Evolutionary conservation across 2,329 filamentous ascomycete species (phyloP).

Genomic region (Verticillium nonalfalfae): DNA sequence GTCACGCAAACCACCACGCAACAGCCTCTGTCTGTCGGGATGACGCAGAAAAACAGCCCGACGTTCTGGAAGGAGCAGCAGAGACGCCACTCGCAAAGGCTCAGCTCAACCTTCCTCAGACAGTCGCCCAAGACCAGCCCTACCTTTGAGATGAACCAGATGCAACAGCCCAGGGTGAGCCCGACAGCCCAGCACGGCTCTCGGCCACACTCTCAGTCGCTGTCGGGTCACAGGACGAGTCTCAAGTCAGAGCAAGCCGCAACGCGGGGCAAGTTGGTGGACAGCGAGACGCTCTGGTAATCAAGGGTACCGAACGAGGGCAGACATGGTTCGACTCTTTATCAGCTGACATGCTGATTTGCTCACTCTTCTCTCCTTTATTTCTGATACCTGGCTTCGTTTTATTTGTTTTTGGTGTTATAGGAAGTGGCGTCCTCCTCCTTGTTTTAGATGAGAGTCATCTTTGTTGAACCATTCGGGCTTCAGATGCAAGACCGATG

Average conservation of each 20-base stretch:
- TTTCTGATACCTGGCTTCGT: neutral
- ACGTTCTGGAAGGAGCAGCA: constrained; percentile 1
- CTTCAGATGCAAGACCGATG: too few species aligned
- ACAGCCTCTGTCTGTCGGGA: constrained; percentile 2
- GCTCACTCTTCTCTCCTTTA: constrained; percentile 1
- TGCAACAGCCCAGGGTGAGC: neutral
- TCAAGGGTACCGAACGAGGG: neutral
- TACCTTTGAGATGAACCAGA: neutral
- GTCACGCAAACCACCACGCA: neutral
- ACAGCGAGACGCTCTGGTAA: neutral
- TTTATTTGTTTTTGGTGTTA: too few species aligned
- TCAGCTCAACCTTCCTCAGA: neutral
- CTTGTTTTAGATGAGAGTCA: neutral
- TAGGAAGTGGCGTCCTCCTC: too few species aligned
- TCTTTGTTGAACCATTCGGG: neutral
- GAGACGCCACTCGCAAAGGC: neutral
- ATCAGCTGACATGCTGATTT: neutral
- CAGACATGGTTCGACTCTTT: constrained; percentile 3
- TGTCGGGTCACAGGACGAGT: neutral
- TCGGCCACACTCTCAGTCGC: neutral
- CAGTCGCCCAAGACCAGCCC: neutral
- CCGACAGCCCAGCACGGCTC: neutral
- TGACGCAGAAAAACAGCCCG: constrained; percentile 4
- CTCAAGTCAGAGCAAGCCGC: neutral
- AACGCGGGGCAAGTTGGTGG: neutral